Conservation (phyloP, 1,139 yeast genomes). For the Candida sp. region DNA sequence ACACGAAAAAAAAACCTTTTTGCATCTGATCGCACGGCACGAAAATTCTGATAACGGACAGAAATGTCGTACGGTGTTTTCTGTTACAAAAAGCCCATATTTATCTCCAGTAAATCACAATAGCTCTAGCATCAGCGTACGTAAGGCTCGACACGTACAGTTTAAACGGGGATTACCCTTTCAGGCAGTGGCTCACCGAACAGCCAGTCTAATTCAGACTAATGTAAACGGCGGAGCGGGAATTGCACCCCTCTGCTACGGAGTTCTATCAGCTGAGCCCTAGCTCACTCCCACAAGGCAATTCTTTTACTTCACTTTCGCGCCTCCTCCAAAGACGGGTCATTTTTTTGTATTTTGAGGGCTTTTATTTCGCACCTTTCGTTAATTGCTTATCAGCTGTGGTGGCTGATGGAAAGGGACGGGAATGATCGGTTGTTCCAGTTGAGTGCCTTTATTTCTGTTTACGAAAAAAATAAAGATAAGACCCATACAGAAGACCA, state of each 20-base stretch:
- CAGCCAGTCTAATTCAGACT: too few relatives aligned
- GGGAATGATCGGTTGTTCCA: background rate
- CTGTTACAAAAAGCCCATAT: background rate
- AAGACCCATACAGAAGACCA: too few relatives aligned
- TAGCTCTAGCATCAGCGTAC: background rate
- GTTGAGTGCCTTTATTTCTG: too few relatives aligned
- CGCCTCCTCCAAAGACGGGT: background rate
- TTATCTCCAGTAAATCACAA: background rate
- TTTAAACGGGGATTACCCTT: background rate
- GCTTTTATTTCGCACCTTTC: background rate
- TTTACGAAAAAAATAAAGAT: too few relatives aligned
- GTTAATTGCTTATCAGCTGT: background rate
- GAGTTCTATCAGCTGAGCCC: too few relatives aligned
- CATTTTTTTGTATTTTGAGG: background rate
- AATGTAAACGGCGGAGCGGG: too few relatives aligned
- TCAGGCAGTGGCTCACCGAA: background rate
- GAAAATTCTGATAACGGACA: background rate
- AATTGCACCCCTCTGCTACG: too few relatives aligned
- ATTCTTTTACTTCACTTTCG: too few relatives aligned
- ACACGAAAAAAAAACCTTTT: background rate
- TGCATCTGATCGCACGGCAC: slow-evolving; percentile 2
- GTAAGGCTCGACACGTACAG: background rate
- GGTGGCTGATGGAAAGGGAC: background rate
- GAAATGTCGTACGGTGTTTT: background rate
- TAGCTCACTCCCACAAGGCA: background rate